Evolutionary conservation across 495 filamentous ascomycete species (phyloP).

Genomic region (Daldinia grandis): DNA sequence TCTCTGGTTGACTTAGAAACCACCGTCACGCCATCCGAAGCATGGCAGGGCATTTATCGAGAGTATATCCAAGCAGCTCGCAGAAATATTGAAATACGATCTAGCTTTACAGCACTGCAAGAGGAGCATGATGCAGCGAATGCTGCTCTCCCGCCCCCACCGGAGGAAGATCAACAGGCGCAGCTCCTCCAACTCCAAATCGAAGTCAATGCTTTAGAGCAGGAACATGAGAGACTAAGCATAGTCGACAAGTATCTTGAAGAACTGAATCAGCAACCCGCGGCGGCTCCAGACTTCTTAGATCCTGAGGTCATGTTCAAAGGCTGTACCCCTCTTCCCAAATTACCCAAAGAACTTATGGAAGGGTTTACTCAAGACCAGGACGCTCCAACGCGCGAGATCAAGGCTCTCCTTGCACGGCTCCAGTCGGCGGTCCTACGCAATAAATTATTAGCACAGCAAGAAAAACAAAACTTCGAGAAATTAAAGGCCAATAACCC

Average conservation of each 20-base stretch:
- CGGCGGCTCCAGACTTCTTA: slow-evolving; percentile 58
- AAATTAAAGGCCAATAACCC: slow-evolving; percentile 58
- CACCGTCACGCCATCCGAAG: slow-evolving; percentile 28
- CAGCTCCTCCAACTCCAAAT: slow-evolving; percentile 61
- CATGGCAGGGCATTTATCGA: slow-evolving; percentile 48
- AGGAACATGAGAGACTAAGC: slow-evolving; percentile 62
- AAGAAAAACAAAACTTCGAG: slow-evolving; percentile 68
- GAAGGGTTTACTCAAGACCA: slow-evolving; percentile 50
- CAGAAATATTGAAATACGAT: slow-evolving; percentile 63
- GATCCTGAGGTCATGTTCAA: slow-evolving; percentile 54
- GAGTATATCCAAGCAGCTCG: slow-evolving; percentile 68
- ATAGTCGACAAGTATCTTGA: slow-evolving; percentile 54
- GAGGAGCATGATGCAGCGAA: slow-evolving; percentile 38
- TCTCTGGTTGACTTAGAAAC: slow-evolving; percentile 48
- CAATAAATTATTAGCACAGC: slow-evolving; percentile 67
- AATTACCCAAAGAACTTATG: slow-evolving; percentile 58
- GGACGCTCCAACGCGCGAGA: slow-evolving; percentile 43
- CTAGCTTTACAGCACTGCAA: slow-evolving; percentile 54
- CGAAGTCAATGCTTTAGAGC: slow-evolving; percentile 56
- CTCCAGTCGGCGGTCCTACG: slow-evolving; percentile 72
- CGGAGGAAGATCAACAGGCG: slow-evolving; percentile 37
- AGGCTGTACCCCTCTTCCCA: slow-evolving; percentile 54
- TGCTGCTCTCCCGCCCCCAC: slow-evolving; percentile 15
- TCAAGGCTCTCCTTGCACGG: slow-evolving; percentile 63
- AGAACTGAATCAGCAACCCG: slow-evolving; percentile 64